Percentiles rank a stretch among this genome's conserved stretches.
Conservation (phyloP, 148 eudicot species). For the Fagopyrum homotropicum region DNA sequence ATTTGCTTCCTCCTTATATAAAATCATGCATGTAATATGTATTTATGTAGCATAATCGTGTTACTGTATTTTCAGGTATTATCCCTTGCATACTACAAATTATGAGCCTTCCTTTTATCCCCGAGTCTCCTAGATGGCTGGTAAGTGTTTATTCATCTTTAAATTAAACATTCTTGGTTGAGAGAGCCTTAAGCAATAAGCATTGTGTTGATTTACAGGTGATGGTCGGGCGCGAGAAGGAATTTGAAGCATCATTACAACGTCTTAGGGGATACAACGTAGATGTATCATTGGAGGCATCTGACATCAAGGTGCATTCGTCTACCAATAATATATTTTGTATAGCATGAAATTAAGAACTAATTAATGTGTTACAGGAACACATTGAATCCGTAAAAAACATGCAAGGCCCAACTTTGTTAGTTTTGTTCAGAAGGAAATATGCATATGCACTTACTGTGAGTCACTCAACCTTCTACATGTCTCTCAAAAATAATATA, state of each 20-base stretch:
- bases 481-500: too few species aligned
- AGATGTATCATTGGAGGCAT: constrained; percentile 50
- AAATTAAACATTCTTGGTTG: neutral
- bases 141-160: constrained; percentile 25
- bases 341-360: neutral
- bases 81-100: constrained; percentile 43
- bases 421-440: constrained; percentile 13
- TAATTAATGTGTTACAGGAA: constrained; percentile 17
- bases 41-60: too few species aligned
- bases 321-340: neutral
- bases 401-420: constrained; percentile 16
- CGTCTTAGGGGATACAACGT: constrained; percentile 49
- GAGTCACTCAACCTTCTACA: constrained; percentile 3
- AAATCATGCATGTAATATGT: neutral
- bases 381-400: constrained; percentile 21
- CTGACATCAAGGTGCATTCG: constrained; percentile 36
- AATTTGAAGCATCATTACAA: constrained; percentile 30
- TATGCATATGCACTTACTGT: constrained; percentile 38
- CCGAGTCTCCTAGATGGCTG: constrained; percentile 76
- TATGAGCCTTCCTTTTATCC: constrained; percentile 40
- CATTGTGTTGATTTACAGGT: constrained; percentile 31
- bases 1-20: neutral
- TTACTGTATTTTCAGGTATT: constrained; percentile 30
- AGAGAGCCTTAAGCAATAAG: neutral
- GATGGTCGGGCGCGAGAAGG: constrained; percentile 40